A percentile compares a stretch with the other conserved stretches of the same genome.
phyloP scores from a whole-genome alignment of 2,329 filamentous ascomycete species.

The Penicillium sp. region DNA sequence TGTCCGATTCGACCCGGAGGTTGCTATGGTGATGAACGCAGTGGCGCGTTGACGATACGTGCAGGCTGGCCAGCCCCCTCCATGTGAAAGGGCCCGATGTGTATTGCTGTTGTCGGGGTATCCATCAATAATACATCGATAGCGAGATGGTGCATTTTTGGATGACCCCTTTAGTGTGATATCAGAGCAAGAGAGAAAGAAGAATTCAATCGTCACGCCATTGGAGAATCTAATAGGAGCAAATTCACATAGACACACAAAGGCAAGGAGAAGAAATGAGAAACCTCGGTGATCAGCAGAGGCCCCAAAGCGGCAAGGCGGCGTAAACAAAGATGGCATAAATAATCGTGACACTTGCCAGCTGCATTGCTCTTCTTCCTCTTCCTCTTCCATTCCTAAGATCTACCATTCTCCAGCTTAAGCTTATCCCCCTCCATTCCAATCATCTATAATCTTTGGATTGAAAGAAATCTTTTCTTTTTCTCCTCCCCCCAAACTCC shows the following conservation, averaged over 20 bases:
- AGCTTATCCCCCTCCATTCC: constrained; percentile 18
- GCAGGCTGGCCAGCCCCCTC: constrained; percentile 14
- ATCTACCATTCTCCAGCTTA: constrained; percentile 21
- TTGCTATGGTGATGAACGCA: constrained; percentile 15
- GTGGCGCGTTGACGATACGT: constrained; percentile 7
- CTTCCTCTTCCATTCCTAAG: constrained; percentile 24
- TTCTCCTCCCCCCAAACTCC: constrained; percentile 17
- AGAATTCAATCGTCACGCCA: background rate
- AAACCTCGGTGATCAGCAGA: constrained; percentile 20
- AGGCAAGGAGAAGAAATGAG: background rate
- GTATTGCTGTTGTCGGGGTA: constrained; percentile 1
- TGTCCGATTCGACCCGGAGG: constrained; percentile 22
- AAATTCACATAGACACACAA: background rate
- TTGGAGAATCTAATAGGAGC: background rate
- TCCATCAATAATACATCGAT: constrained; percentile 6
- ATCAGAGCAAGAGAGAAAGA: background rate
- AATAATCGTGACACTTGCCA: constrained; percentile 26
- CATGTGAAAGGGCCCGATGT: constrained; percentile 14
- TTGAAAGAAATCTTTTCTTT: constrained; percentile 11
- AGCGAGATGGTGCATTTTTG: background rate
- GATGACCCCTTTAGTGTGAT: background rate
- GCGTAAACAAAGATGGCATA: constrained; percentile 28
- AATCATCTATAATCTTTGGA: constrained; percentile 17
- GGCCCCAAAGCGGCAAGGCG: constrained; percentile 21
- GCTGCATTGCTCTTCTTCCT: constrained; percentile 9